Percentiles rank a stretch among this genome's conserved stretches.
These are phyloP conservation scores for Chimonanthus salicifolius DNA, from an alignment of 164 flowering plant genomes.

Conservation along the genomic window DNA sequence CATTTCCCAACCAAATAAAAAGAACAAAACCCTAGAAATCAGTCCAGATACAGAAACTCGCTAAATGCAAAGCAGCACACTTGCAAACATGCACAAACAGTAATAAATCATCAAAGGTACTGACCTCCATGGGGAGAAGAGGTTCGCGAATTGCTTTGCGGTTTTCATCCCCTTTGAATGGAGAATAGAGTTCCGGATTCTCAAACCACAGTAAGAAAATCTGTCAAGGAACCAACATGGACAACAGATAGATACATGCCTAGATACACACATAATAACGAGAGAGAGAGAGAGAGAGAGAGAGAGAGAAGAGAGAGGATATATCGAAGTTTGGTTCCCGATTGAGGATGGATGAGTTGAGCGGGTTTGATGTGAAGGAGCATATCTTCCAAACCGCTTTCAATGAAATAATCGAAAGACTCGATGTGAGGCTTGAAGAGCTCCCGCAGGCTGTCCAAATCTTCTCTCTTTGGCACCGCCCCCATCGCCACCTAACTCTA, in stretches of 20 bases:
- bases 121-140: constrained; percentile 56
- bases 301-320: constrained; percentile 47
- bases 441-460: constrained; percentile 40
- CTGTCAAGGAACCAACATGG: constrained; percentile 34
- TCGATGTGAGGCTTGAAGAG: constrained; percentile 69
- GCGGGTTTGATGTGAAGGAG: constrained; percentile 42
- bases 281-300: background rate
- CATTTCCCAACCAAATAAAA: background rate
- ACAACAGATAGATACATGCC: background rate
- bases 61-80: background rate
- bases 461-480: background rate
- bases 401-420: constrained; percentile 64
- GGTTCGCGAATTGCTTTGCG: constrained; percentile 9
- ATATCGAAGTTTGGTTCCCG: constrained; percentile 44
- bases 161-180: constrained; percentile 31
- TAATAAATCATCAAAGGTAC: background rate
- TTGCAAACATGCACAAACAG: background rate
- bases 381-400: constrained; percentile 45
- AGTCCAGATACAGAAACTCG: background rate
- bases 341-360: constrained; percentile 32
- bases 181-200: constrained; percentile 33
- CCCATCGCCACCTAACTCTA: background rate
- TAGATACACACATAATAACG: no score
- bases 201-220: constrained; percentile 49
- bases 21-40: background rate